Percentiles rank a stretch among this genome's conserved stretches.
These are phyloP conservation scores for Russula sp. DNA, from an alignment of 768 basidiomycete species.

Conservation along the genomic window DNA sequence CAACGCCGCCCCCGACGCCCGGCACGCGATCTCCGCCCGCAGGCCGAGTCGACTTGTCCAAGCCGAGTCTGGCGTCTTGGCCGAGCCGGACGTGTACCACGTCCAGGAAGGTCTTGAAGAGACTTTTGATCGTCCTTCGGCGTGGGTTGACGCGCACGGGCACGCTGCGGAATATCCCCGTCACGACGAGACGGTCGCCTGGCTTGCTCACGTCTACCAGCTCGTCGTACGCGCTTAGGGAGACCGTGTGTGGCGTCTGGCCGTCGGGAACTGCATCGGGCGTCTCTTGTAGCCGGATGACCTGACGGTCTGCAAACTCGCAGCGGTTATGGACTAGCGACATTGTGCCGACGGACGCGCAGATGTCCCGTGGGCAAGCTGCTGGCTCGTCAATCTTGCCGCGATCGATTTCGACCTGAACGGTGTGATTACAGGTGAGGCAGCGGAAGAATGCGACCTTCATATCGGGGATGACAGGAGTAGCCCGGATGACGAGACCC, in stretches of 20 bases:
- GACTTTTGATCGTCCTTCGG: constrained; percentile 85
- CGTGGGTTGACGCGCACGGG: constrained; percentile 94
- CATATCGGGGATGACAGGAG: constrained; percentile 99
- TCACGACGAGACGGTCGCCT: constrained; percentile 86
- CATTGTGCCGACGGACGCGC: constrained; percentile 85
- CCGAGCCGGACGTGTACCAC: constrained; percentile 88
- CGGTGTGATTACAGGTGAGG: constrained; percentile 92
- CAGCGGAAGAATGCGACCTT: constrained; percentile 98
- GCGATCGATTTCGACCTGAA: constrained; percentile 95
- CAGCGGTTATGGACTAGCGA: constrained; percentile 95
- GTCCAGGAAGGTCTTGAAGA: constrained; percentile 98
- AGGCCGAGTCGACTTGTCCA: constrained; percentile 75
- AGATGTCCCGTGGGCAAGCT: constrained; percentile 91
- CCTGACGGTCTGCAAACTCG: constrained; percentile 94
- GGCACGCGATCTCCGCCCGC: constrained; percentile 65
- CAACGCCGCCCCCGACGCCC: constrained; percentile 60
- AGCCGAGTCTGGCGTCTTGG: constrained; percentile 57
- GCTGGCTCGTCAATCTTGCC: constrained; percentile 94
- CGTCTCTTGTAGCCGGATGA: constrained; percentile 93
- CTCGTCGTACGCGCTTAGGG: constrained; percentile 96
- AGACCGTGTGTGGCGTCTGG: constrained; percentile 97
- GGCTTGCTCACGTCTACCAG: constrained; percentile 96
- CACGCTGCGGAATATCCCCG: constrained; percentile 92
- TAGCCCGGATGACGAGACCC: constrained; percentile 95
- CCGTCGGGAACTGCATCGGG: constrained; percentile 98